A percentile compares a stretch with the other conserved stretches of the same genome.
These are phyloP conservation scores for Daldinia grandis DNA, from an alignment of 495 filamentous ascomycete species.

Conservation along the genomic window DNA sequence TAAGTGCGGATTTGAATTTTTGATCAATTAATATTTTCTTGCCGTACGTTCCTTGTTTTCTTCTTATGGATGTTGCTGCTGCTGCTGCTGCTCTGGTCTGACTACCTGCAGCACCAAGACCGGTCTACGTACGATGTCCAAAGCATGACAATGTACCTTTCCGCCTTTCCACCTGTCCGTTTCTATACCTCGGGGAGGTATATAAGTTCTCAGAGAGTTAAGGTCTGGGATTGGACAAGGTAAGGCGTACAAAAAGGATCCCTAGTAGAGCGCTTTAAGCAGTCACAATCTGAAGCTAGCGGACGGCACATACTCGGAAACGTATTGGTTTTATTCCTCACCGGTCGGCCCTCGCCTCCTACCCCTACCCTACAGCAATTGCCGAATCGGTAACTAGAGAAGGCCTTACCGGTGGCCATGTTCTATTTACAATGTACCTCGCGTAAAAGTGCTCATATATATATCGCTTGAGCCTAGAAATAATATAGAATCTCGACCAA, in stretches of 20 bases:
- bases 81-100: conserved; percentile 26
- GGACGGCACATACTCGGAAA: conserved; percentile 37
- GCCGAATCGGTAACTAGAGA: conserved; percentile 37
- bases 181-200: conserved; percentile 27
- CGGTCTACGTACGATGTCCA: conserved; percentile 28
- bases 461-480: conserved; percentile 35
- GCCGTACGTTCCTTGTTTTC: conserved; percentile 10
- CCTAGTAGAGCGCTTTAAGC: conserved; percentile 11
- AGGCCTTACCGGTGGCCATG: conserved; percentile 31
- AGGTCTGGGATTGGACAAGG: conserved; percentile 41
- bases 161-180: conserved; percentile 22
- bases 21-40: conserved; percentile 29
- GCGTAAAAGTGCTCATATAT: conserved; percentile 39
- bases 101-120: conserved; percentile 40
- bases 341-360: conserved; percentile 40
- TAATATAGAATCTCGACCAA: conserved; percentile 35
- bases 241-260: conserved; percentile 36
- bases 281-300: conserved; percentile 39
- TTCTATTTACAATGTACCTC: conserved; percentile 16
- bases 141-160: conserved; percentile 26
- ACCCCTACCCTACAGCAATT: conserved; percentile 38
- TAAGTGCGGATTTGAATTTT: conserved; percentile 21
- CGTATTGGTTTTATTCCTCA: conserved; percentile 42
- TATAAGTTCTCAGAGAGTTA: conserved; percentile 26
- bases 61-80: conserved; percentile 10